Conservation (phyloP, 495 filamentous ascomycete species). For the Amniculicola lignicola region DNA sequence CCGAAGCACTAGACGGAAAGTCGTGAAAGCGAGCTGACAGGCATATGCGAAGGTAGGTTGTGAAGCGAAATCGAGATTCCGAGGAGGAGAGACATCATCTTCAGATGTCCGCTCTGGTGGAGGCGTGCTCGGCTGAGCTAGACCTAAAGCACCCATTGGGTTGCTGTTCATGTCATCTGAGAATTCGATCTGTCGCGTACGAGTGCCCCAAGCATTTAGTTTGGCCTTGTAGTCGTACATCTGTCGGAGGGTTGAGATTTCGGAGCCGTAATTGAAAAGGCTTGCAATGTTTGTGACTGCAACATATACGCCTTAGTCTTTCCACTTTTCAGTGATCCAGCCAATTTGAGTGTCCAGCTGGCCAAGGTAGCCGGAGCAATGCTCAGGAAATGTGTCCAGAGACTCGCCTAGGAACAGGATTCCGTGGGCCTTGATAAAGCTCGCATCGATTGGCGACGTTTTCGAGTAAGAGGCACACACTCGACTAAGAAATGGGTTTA, state of each 20-base stretch:
- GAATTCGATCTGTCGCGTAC: slow-evolving; percentile 39
- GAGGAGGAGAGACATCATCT: neutral
- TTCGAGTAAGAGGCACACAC: neutral
- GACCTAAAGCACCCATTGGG: neutral
- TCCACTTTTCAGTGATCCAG: slow-evolving; percentile 54
- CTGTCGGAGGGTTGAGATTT: neutral
- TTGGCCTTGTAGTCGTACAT: slow-evolving; percentile 37
- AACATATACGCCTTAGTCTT: slow-evolving; percentile 57
- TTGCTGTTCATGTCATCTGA: slow-evolving; percentile 35
- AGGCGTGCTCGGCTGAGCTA: neutral
- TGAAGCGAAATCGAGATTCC: neutral
- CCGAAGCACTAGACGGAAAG: slow-evolving; percentile 53
- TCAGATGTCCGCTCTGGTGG: neutral
- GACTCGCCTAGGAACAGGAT: slow-evolving; percentile 59
- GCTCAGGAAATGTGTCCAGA: slow-evolving; percentile 45
- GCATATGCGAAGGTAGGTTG: slow-evolving; percentile 24
- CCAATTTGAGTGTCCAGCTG: slow-evolving; percentile 57
- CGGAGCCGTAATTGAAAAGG: slow-evolving; percentile 57
- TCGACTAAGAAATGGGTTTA: slow-evolving; percentile 48
- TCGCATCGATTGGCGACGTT: slow-evolving; percentile 36
- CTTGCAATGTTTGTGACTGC: slow-evolving; percentile 50
- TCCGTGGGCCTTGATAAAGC: slow-evolving; percentile 61
- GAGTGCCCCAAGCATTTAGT: slow-evolving; percentile 42
- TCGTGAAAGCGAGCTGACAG: slow-evolving; percentile 46
- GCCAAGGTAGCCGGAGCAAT: slow-evolving; percentile 50